Base-by-base conservation (phyloP, 2,329 filamentous ascomycete genomes). In the Penicillium crustosum region DNA sequence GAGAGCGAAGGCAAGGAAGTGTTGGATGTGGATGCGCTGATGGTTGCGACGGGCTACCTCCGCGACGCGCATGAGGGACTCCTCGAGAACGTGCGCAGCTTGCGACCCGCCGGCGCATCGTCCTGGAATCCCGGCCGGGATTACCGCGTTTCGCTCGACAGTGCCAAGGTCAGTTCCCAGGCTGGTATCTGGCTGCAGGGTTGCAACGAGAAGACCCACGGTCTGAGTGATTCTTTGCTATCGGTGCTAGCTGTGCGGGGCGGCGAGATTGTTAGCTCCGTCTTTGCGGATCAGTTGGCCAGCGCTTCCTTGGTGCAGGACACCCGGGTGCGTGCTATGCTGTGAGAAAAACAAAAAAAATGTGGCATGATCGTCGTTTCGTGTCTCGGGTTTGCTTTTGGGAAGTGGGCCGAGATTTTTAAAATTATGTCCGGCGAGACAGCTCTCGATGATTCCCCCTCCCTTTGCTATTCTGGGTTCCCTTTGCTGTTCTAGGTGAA, bases 121-220 rank as follows among this genome's bases (percentile, higher is more conserved):
- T 79, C 84, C 59, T 88, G 91, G 77, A 80, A 81, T 17, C 89
- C 96, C 1, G 81, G 81, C 33, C 84, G 93, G 53, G 85, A 97
- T 73, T 97, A 97, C 75, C 83, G 83, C 51, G 85, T 97, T 49
- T 79, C 87, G 58, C 91, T 95, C 71, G 81, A 84, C 49, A 78
- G 83, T 1, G 87, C 84, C 31, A 81, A 83, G 48, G 88, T 97
- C 35, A 83, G 86, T n/a, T 71, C 82, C 0, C 85, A 87, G 44
- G 89, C 91, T 15, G 93, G 93, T 4, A 82, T 97, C 58, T 97
- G 90, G 89, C 81, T 97, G 67, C 94, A 97, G 74, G 93, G 93
- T 33, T 97, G 93, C 78, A 95, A 92, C 73, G 93, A 97, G 79
- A 86, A 83, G 61, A 96, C 92, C 35, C 93, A 97, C 75, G 93